These are phyloP conservation scores for Geoglossum glabrum DNA, from an alignment of 495 filamentous ascomycete genomes.

Conservation along the genomic window DNA sequence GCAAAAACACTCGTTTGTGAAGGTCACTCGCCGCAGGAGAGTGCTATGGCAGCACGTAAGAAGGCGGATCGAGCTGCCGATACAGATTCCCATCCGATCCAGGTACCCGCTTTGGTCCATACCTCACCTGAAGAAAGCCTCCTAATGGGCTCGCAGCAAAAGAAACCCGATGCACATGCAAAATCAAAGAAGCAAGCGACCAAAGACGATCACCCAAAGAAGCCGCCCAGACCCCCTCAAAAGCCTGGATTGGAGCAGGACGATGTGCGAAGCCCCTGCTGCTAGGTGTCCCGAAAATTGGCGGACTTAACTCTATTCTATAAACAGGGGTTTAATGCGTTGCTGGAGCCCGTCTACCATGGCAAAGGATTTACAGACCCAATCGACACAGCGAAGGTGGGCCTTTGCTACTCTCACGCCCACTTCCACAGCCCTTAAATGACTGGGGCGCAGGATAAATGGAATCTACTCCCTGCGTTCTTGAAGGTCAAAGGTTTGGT, in stretches of 20 bases:
- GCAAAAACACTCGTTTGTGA: background rate
- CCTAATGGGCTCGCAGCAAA: background rate
- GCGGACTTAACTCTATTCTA: background rate
- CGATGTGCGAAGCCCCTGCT: constrained; percentile 7
- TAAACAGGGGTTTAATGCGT: constrained; percentile 45
- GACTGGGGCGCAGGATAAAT: constrained; percentile 45
- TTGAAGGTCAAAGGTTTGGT: constrained; percentile 91
- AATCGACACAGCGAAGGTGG: constrained; percentile 59
- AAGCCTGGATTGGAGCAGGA: constrained; percentile 4
- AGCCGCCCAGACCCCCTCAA: background rate
- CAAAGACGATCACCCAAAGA: background rate
- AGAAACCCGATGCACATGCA: background rate
- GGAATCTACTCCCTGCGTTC: constrained; percentile 88
- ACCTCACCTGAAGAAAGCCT: background rate
- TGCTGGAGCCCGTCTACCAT: constrained; percentile 89
- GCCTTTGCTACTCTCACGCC: background rate
- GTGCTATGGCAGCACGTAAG: background rate
- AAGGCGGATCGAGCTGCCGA: background rate
- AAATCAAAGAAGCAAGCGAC: background rate
- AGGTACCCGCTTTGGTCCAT: background rate
- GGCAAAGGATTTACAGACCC: constrained; percentile 84
- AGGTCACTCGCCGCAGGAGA: background rate
- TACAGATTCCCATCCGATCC: background rate
- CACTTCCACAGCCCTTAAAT: background rate
- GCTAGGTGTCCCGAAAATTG: background rate